Conservation (phyloP, 2,329 filamentous ascomycete genomes). For the Thielaviopsis musarum region DNA sequence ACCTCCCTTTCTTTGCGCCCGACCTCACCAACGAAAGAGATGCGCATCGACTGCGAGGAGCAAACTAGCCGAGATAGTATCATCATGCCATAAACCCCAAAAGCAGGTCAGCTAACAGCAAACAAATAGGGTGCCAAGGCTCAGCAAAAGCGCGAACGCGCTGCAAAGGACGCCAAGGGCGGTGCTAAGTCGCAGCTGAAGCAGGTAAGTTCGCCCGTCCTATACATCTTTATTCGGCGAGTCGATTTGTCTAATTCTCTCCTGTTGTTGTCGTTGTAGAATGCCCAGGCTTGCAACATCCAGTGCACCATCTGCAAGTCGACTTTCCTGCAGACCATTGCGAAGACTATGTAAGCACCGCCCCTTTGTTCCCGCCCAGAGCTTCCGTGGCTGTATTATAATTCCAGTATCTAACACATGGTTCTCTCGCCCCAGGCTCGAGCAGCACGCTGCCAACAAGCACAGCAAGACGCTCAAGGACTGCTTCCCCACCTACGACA, state of each 20-base stretch:
- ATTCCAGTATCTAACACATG: background rate
- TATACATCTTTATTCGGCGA: background rate
- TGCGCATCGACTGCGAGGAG: constrained; percentile 9
- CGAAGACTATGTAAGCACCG: constrained; percentile 43
- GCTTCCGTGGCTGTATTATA: background rate
- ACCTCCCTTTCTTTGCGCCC: no score
- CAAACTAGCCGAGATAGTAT: background rate
- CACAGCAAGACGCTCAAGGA: constrained; percentile 55
- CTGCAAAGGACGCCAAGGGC: constrained; percentile 41
- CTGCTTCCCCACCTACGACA: constrained; percentile 43
- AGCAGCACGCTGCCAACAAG: constrained; percentile 58
- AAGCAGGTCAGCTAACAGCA: no score
- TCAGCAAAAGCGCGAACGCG: constrained; percentile 57
- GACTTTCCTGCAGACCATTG: constrained; percentile 63
- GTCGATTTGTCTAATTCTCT: background rate
- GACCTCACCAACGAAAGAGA: no score
- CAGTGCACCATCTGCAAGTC: constrained; percentile 63
- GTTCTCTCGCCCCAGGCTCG: constrained; percentile 30
- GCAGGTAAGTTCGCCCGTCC: constrained; percentile 30
- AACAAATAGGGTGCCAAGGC: constrained; percentile 42
- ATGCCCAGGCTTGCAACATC: constrained; percentile 57
- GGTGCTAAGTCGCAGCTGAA: constrained; percentile 52
- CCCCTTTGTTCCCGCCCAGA: background rate
- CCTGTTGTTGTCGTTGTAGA: constrained; percentile 27
- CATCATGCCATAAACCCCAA: no score